Conservation (phyloP, 805 yeast genomes). For the Hanseniaspora valbyensis region DNA sequence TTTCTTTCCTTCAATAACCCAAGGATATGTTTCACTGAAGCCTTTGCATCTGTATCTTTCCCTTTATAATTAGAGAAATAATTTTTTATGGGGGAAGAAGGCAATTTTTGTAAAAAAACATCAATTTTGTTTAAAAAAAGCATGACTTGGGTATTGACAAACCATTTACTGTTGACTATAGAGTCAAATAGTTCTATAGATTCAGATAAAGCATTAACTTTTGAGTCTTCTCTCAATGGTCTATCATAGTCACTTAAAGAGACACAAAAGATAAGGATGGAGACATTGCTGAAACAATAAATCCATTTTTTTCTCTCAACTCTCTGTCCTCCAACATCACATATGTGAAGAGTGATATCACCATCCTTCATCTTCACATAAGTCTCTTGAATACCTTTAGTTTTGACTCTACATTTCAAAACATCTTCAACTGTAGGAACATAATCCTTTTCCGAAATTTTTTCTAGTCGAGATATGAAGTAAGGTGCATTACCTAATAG, state of each 20-base stretch:
- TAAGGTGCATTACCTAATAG: conserved; percentile 76
- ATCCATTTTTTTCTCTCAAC: conserved; percentile 96
- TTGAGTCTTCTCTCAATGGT: conserved; percentile 60
- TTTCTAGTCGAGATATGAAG: conserved; percentile 54
- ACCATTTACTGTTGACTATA: conserved; percentile 88
- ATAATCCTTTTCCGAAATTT: conserved; percentile 44
- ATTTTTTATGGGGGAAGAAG: conserved; percentile 66
- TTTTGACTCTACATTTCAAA: conserved; percentile 77
- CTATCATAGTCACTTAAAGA: conserved; percentile 88
- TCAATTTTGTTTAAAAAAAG: conserved; percentile 83
- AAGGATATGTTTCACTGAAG: conserved; percentile 69
- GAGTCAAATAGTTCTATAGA: conserved; percentile 77
- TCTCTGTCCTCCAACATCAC: conserved; percentile 92
- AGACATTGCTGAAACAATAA: conserved; percentile 88
- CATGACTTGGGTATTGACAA: conserved; percentile 73
- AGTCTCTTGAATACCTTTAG: conserved; percentile 84
- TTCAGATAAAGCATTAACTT: conserved; percentile 70
- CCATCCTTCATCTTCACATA: conserved; percentile 58
- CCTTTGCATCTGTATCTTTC: conserved; percentile 78
- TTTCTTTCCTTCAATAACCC: conserved; percentile 84
- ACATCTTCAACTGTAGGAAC: conserved; percentile 69
- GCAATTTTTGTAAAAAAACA: conserved; percentile 74
- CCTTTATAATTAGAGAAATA: conserved; percentile 87
- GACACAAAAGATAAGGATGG: conserved; percentile 80
- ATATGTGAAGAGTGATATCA: conserved; percentile 45